Evolutionary conservation across 306 rosid species (phyloP), one percentile per base, ranked within the genome.

Genomic region (Lathyrus oleraceus): DNA sequence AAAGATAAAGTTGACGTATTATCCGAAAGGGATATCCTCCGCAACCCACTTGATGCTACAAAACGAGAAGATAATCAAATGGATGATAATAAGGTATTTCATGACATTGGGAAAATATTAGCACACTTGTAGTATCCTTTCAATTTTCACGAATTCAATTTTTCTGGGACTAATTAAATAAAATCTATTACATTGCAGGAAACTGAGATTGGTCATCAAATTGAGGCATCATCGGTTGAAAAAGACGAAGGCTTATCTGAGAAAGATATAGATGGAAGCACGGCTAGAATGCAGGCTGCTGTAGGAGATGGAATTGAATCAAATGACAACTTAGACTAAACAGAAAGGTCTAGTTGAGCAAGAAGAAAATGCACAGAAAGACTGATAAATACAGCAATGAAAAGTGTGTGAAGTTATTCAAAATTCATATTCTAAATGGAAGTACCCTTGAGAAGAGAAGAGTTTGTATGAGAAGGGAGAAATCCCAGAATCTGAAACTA

Each of bases 1-100:
- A 68, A 70, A 65, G 77, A 69, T 49, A 74, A 74, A 72, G 65
- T 35, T 64, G 78, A 70, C 74, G 70, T 14, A 58, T 45, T 78
- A 16, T 53, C 19, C 36, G 70, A 69, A 38, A 69, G 44, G 53
- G 63, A 45, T 36, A 35, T 6, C 8, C 36, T 76, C 45, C 38
- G 64, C 64, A 68, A 30, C 51, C 71, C 63, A 52, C 47, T 21
- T n/a, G 58, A 57, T 74, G 35, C 47, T 27, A 47, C n/a, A 10
- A 71, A 76, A 66, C 15, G 60, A 59, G 58, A 32, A 71, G 81
- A 53, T 21, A 52, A 43, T 60, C 21, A 7, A 23, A 56, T 12
- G 1, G 38, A 60, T 62, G 39, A 38, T 53, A 64, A 45, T 4
- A 14, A 72, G 85, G 85, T 81, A 81, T 43, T 43, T 16, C 8